phyloP scores from a whole-genome alignment of 2,329 filamentous ascomycete genomes.

The Tolypocladium pustulatum region DNA sequence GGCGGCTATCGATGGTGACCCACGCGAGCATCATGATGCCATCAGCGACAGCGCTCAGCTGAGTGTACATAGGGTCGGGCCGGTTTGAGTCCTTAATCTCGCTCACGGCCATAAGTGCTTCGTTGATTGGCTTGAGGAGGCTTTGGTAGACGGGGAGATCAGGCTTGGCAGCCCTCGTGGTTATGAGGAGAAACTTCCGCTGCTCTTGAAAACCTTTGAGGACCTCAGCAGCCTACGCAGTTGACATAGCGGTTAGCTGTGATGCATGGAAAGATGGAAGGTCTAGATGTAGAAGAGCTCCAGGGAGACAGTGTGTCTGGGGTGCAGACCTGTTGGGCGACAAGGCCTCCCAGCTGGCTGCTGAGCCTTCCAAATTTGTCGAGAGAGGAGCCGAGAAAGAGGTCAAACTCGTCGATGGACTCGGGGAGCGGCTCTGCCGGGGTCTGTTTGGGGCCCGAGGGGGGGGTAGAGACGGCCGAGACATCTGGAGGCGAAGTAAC shows the following conservation, averaged over 20 bases:
- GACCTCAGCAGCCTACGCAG: slow-evolving; percentile 37
- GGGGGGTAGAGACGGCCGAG: slow-evolving; percentile 25
- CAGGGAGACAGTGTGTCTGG: not conserved
- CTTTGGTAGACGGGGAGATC: slow-evolving; percentile 61
- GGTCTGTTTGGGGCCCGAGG: slow-evolving; percentile 25
- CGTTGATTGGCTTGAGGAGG: slow-evolving; percentile 78
- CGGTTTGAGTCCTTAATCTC: slow-evolving; percentile 77
- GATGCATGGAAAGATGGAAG: not conserved
- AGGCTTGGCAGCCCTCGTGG: slow-evolving; percentile 88
- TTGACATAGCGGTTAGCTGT: not conserved
- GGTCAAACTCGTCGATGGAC: slow-evolving; percentile 80
- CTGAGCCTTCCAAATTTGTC: slow-evolving; percentile 70
- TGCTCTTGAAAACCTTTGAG: slow-evolving; percentile 67
- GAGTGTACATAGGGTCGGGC: slow-evolving; percentile 62
- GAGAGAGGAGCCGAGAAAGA: slow-evolving; percentile 62
- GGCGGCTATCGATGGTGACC: slow-evolving; percentile 77
- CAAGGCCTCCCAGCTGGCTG: slow-evolving; percentile 63
- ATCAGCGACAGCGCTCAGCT: slow-evolving; percentile 79
- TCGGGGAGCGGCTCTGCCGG: slow-evolving; percentile 54
- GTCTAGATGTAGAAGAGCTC: too few relatives aligned
- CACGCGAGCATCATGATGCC: slow-evolving; percentile 84
- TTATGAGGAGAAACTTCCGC: slow-evolving; percentile 77
- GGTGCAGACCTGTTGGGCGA: slow-evolving; percentile 64
- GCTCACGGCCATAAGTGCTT: slow-evolving; percentile 66
- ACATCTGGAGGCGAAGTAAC: slow-evolving; percentile 19